Base-by-base conservation (phyloP, 176 grass and related monocot genomes). In the Hsuehochloa calcarea region DNA sequence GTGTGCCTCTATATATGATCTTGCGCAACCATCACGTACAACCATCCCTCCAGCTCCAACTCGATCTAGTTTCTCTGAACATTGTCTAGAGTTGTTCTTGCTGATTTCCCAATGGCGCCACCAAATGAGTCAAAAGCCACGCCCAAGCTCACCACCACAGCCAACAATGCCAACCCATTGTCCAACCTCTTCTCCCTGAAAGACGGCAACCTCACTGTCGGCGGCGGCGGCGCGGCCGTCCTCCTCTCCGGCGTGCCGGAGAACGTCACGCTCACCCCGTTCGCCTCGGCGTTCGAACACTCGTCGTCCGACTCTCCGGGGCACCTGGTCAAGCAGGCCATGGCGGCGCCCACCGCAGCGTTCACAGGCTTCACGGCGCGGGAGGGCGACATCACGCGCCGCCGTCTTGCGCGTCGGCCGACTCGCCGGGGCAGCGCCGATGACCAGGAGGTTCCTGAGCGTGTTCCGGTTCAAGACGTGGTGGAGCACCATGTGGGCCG, bases 381-480 rank as follows among this genome's bases (percentile, higher is more conserved):
- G 5, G 26, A 49, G 15, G 15, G 20, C 73, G 19, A 61, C 73
- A 64, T 89, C 77, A 89, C 87, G 91, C 58, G 89, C 50, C 68
- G 72, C 91, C 89, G n/a, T n/a, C n/a, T n/a, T n/a, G n/a, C n/a
- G 29, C 4, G 50, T 93, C 3, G 94, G 94, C 1, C 55, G 65
- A 11, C 85, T 97, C 0, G 2, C 37, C 0, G 70, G 69, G 11
- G 16, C 2, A 88, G 49, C 29, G 6, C 20, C 54, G 54, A 8
- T 5, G 54, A 16, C 20, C 7, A 58, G 69, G 7, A 47, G 54
- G 58, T 93, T 97, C 84, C 90, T 76, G 60, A 93, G 91, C 89
- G 87, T 97, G 64, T 97, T 97, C 85, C 85, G 94, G 65, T 94
- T 97, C 89, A 97, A 94, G 84, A 84, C 92, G 35, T 97, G 89